These are phyloP conservation scores for Cicer bijugum DNA, from an alignment of 306 rosid species.

Conservation along the genomic window DNA sequence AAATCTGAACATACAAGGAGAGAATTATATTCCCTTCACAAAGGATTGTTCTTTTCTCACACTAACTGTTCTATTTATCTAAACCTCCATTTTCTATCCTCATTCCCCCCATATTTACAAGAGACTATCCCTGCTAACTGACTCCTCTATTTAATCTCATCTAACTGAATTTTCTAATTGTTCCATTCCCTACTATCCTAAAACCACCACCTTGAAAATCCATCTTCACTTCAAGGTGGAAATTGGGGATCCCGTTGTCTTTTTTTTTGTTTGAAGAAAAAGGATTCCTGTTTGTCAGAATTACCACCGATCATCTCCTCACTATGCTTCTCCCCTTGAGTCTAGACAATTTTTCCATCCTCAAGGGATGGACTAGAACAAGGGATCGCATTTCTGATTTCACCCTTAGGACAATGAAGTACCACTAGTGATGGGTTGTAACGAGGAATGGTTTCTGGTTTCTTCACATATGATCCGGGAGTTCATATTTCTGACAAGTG, in stretches of 20 bases:
- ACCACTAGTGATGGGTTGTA: not conserved
- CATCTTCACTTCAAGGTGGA: not conserved
- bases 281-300: too few relatives aligned
- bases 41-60: not conserved
- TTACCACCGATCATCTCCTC: not conserved
- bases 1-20: not conserved
- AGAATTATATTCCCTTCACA: not conserved
- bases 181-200: conserved; percentile 11
- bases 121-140: not conserved
- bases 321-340: not conserved
- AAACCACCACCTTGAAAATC: not conserved
- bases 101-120: not conserved
- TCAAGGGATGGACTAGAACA: too few relatives aligned
- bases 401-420: not conserved
- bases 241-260: not conserved
- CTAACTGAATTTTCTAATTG: not conserved
- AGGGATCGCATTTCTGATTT: too few relatives aligned
- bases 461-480: not conserved
- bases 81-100: not conserved
- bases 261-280: too few relatives aligned
- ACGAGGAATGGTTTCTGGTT: not conserved
- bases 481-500: not conserved
- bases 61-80: not conserved
- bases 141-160: too few relatives aligned
- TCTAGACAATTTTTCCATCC: too few relatives aligned